Evolutionary conservation across 202 grass and related monocot species (phyloP), one percentile per base, ranked within the genome.

Genomic region (Musa balbisiana): DNA sequence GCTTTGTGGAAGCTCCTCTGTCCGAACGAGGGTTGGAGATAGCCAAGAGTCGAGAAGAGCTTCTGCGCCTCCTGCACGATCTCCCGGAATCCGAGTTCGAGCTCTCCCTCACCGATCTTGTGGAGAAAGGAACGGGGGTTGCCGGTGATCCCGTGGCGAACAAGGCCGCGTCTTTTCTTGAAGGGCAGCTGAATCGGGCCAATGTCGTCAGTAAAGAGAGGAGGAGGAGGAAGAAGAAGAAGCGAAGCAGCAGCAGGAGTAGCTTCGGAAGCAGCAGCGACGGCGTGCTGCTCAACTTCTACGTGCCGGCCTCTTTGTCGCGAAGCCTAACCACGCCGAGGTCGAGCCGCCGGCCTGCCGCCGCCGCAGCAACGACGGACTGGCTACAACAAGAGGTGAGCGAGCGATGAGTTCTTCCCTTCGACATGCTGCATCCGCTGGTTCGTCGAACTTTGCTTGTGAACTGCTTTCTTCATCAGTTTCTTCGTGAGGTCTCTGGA

Each of bases 201-300:
- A 13, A 19, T 24, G 33, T 24, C 10, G 67, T 25, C n/a, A 51
- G 33, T 6, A 43, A 43, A 8, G 33, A 43, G 33, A 43, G 33
- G 33, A 5, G 33, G 33, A 43, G 33, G 33, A 43, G 23, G 74
- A 69, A 64, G 78, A 73, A 67, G 69, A 76, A 51, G 71, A 67
- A 73, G 67, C 53, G 58, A 15, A 58, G 67, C 65, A 86, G 67
- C 72, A 76, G 78, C 77, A 79, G 81, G 62, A 76, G 69, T 12
- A 56, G 84, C 52, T 66, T 80, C 0, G 77, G 86, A 71, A 64
- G 72, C 43, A 69, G 85, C 3, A 80, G 89, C 0, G 84, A 88
- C 75, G 89, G 89, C 79, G 89, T 92, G 69, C 84, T 92, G 51
- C 86, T 92, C 72, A 92, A 92, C 84, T 84, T 92, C 81, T 92